A percentile compares a stretch with the other conserved stretches of the same genome.
Evolutionary conservation across 2,329 filamentous ascomycete species (phyloP).

Genomic region (Teratosphaeria gauchensis): DNA sequence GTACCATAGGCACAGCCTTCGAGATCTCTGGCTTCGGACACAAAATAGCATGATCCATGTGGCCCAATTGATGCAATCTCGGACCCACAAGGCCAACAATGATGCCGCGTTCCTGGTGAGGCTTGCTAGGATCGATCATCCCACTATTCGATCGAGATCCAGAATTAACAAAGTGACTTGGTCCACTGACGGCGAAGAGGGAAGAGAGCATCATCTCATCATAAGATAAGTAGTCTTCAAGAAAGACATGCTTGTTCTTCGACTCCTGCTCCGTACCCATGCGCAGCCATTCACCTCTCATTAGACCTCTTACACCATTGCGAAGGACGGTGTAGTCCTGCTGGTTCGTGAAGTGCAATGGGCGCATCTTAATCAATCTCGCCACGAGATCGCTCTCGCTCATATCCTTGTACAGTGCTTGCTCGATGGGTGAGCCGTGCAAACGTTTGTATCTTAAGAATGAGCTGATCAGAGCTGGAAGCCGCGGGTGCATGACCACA

Average conservation of each 20-base stretch:
- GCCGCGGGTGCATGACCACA: conserved; percentile 12
- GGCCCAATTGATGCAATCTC: conserved; percentile 12
- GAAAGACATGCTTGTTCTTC: conserved; percentile 1
- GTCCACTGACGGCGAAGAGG: conserved; percentile 10
- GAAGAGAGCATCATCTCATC: conserved; percentile 14
- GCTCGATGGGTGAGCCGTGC: conserved; percentile 11
- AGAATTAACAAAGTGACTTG: conserved; percentile 9
- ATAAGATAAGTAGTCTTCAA: conserved; percentile 12
- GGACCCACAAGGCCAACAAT: conserved; percentile 17
- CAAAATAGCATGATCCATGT: conserved; percentile 14
- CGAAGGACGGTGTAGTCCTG: conserved; percentile 11
- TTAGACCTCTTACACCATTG: conserved; percentile 1
- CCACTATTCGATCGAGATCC: background rate
- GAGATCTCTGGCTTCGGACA: background rate
- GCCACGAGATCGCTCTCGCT: conserved; percentile 6
- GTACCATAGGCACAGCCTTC: background rate
- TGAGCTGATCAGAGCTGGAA: conserved; percentile 6
- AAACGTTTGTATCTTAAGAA: conserved; percentile 14
- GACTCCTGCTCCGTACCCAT: background rate
- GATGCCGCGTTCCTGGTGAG: conserved; percentile 9
- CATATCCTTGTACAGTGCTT: conserved; percentile 9
- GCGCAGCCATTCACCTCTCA: background rate
- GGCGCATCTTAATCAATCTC: conserved; percentile 12
- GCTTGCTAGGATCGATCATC: background rate
- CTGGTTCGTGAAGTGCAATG: conserved; percentile 6